Evolutionary conservation across 1,284 basidiomycete genomes (phyloP).

Genomic region (Vanrija humicola): DNA sequence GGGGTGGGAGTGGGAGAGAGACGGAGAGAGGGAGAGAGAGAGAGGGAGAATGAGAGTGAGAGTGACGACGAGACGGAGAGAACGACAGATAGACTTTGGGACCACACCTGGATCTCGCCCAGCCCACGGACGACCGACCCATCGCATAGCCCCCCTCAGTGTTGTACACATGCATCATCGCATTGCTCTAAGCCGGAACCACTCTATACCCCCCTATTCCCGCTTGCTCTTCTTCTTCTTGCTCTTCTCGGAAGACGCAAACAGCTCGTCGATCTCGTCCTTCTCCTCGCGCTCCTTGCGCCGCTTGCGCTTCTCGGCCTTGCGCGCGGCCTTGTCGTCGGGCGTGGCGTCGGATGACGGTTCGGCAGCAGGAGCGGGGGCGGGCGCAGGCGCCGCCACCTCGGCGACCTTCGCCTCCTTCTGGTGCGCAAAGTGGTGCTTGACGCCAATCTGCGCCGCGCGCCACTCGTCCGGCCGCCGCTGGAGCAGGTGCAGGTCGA

Average conservation of each 20-base stretch:
- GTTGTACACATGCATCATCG: slow-evolving; percentile 12
- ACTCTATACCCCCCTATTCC: not conserved
- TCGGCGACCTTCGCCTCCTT: slow-evolving; percentile 20
- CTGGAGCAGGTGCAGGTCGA: slow-evolving; percentile 73
- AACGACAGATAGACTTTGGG: too few relatives aligned
- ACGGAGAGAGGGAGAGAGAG: too few relatives aligned
- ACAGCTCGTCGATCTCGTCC: slow-evolving; percentile 35
- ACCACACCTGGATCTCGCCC: too few relatives aligned
- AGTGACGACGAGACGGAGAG: too few relatives aligned
- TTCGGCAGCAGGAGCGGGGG: slow-evolving; percentile 3
- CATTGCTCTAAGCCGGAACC: slow-evolving; percentile 9
- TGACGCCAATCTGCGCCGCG: slow-evolving; percentile 52
- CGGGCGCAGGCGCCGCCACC: not conserved
- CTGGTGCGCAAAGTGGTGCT: slow-evolving; percentile 48
- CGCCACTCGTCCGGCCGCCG: slow-evolving; percentile 79
- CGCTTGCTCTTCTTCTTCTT: slow-evolving; percentile 22
- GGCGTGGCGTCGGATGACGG: slow-evolving; percentile 1
- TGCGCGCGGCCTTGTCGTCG: slow-evolving; percentile 1
- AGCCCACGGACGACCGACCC: too few relatives aligned
- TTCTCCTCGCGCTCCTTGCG: slow-evolving; percentile 21
- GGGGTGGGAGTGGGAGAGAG: not conserved
- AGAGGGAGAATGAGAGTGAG: too few relatives aligned
- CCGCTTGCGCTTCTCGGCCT: slow-evolving; percentile 7
- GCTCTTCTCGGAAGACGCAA: slow-evolving; percentile 25
- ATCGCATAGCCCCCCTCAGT: not conserved